These are phyloP conservation scores for Cytospora paraplurivora DNA, from an alignment of 2,329 filamentous ascomycete species.

Conservation along the genomic window DNA sequence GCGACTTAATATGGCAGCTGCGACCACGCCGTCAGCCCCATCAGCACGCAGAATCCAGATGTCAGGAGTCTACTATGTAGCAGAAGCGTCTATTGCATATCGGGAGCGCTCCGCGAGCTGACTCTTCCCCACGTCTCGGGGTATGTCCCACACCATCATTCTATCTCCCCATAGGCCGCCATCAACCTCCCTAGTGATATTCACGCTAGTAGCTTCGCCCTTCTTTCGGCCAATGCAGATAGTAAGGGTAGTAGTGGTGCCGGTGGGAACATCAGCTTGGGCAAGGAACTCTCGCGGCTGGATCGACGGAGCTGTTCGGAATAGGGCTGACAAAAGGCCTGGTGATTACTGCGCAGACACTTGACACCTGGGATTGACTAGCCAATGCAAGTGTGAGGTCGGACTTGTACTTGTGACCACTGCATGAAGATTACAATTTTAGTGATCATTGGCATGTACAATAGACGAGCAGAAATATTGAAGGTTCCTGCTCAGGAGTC, in stretches of 20 bases:
- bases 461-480: neutral
- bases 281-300: no score
- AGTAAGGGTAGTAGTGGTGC: no score
- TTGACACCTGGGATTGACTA: neutral
- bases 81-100: neutral
- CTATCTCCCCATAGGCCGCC: no score
- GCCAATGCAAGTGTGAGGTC: constrained; percentile 10
- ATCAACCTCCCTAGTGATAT: no score
- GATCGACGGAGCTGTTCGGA: no score
- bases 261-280: no score
- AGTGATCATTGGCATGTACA: neutral
- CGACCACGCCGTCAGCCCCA: neutral
- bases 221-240: neutral
- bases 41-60: neutral
- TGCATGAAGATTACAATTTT: neutral
- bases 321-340: neutral
- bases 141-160: neutral
- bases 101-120: neutral
- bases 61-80: neutral
- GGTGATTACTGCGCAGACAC: neutral
- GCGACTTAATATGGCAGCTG: neutral
- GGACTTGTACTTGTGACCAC: constrained; percentile 15
- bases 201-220: neutral
- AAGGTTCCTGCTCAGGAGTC: neutral
- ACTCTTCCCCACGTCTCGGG: neutral